Evolutionary conservation across 139 green algal species (phyloP).

Genomic region (Zygnema circumcarinatum): DNA sequence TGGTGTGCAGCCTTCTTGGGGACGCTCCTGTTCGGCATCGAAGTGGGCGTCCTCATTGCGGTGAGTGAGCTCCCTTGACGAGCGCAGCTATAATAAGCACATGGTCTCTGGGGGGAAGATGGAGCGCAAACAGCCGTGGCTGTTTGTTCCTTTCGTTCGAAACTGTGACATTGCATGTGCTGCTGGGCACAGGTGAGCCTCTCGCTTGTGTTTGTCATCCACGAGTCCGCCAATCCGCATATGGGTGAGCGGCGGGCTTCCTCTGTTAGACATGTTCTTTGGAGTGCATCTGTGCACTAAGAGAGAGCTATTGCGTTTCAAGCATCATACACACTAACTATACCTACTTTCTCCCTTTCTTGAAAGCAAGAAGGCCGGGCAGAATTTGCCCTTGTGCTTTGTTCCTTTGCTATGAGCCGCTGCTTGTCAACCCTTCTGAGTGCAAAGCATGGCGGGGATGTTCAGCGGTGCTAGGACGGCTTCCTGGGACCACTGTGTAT

Average conservation of each 20-base stretch:
- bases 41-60: conserved; percentile 78
- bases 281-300: too few species aligned
- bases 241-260: conserved; percentile 68
- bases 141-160: not conserved
- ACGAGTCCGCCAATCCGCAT: conserved; percentile 80
- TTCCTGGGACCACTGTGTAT: conserved; percentile 73
- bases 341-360: too few species aligned
- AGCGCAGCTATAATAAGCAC: too few species aligned
- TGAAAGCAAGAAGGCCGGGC: too few species aligned
- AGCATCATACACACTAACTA: too few species aligned
- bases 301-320: too few species aligned
- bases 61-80: conserved; percentile 41
- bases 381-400: too few species aligned
- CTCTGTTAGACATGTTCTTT: too few species aligned
- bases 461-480: conserved; percentile 73
- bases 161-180: not conserved
- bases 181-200: conserved; percentile 68
- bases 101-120: too few species aligned
- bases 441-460: too few species aligned
- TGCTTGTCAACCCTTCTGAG: not conserved
- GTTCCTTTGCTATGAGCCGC: too few species aligned
- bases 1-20: conserved; percentile 66
- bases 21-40: conserved; percentile 70
- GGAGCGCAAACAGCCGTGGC: too few species aligned
- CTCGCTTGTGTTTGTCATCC: conserved; percentile 61